Evolutionary conservation across 148 eudicot species (phyloP).

Genomic region (Amaranthus hypochondriacus): DNA sequence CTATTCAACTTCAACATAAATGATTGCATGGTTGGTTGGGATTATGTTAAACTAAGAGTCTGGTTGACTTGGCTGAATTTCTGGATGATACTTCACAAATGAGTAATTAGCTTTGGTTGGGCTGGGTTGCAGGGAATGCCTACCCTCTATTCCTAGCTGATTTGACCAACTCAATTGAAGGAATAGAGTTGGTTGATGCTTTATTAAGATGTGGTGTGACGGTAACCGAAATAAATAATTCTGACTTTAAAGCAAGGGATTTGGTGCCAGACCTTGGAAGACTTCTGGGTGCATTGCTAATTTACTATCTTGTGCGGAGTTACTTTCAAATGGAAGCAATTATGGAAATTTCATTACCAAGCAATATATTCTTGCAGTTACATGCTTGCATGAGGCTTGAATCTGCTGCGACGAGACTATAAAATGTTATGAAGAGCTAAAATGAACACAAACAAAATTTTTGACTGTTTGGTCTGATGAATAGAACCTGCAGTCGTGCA

Average conservation of each 20-base stretch:
- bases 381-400: conserved; percentile 82
- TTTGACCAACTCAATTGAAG: conserved; percentile 52
- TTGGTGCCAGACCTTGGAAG: conserved; percentile 86
- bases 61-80: conserved; percentile 72
- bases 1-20: conserved; percentile 62
- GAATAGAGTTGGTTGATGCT: conserved; percentile 68
- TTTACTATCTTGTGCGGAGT: conserved; percentile 46
- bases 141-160: conserved; percentile 51
- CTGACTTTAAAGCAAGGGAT: conserved; percentile 77
- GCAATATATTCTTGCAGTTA: conserved; percentile 48
- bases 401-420: conserved; percentile 93
- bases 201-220: conserved; percentile 86
- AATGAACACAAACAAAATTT: conserved; percentile 88
- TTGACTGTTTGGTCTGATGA: conserved; percentile 95
- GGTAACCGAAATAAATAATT: conserved; percentile 85
- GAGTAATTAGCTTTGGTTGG: conserved; percentile 79
- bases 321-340: conserved; percentile 82
- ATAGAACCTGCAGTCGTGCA: conserved; percentile 65
- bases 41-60: conserved; percentile 70
- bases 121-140: conserved; percentile 94
- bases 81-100: conserved; percentile 92
- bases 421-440: conserved; percentile 97
- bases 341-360: conserved; percentile 58
- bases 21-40: conserved; percentile 76
- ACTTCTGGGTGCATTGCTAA: conserved; percentile 68